These are phyloP conservation scores for Vaccinium darrowii DNA, from an alignment of 148 eudicot genomes.

Conservation along the genomic window DNA sequence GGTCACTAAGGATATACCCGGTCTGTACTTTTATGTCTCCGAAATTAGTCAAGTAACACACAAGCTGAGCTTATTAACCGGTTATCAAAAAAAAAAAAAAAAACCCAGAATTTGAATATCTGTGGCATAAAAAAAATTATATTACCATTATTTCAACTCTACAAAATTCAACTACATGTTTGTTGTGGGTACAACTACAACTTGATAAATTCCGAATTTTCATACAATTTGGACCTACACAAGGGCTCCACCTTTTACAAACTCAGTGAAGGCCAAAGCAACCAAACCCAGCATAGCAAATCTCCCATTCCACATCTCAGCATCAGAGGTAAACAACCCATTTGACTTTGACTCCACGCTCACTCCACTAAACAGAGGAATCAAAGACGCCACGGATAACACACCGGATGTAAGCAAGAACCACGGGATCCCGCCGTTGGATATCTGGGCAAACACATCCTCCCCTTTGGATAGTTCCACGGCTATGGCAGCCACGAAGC, in stretches of 20 bases:
- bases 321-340: constrained; percentile 62
- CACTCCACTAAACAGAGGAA: constrained; percentile 62
- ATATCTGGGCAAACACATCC: constrained; percentile 58
- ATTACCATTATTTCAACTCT: no score
- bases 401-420: constrained; percentile 58
- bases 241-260: constrained; percentile 65
- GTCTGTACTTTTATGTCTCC: no score
- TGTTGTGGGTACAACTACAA: no score
- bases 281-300: constrained; percentile 81
- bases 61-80: no score
- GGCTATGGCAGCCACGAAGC: constrained; percentile 69
- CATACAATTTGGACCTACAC: constrained; percentile 17
- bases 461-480: constrained; percentile 62
- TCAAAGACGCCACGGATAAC: constrained; percentile 58
- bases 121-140: no score
- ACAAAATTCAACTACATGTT: no score
- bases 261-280: constrained; percentile 82
- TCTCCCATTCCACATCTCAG: constrained; percentile 85
- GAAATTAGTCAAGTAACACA: no score
- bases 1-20: no score
- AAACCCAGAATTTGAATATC: no score
- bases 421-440: constrained; percentile 65
- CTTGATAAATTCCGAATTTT: no score
- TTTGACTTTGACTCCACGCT: constrained; percentile 37
- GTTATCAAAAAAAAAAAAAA: no score